Percentiles rank a stretch among this genome's conserved stretches.
Conservation (phyloP, 2,329 filamentous ascomycete genomes). For the Pseudogymnoascus sp. region DNA sequence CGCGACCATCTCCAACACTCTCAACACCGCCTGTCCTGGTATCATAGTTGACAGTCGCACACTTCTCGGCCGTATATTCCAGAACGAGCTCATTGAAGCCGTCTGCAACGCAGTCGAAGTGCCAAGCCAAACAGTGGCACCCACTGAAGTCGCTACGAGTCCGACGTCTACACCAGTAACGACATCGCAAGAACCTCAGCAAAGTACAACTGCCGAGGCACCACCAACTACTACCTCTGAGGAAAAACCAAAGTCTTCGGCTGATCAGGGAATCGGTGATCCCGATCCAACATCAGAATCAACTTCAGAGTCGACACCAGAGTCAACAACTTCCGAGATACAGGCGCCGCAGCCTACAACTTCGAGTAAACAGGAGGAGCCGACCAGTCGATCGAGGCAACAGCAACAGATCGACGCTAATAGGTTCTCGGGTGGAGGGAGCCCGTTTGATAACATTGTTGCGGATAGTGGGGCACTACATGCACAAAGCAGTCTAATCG, state of each 20-base stretch:
- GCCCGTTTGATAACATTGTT: constrained; percentile 9
- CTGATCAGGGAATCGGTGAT: not conserved
- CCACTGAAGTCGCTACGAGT: not conserved
- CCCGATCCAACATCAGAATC: not conserved
- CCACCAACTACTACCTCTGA: not conserved
- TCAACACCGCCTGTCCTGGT: constrained; percentile 4
- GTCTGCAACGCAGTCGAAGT: not conserved
- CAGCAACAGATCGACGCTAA: constrained; percentile 7
- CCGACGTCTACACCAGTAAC: not conserved
- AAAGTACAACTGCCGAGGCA: not conserved
- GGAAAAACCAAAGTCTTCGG: not conserved
- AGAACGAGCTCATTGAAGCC: not conserved
- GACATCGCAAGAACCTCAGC: not conserved
- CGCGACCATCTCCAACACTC: not conserved
- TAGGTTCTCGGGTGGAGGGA: constrained; percentile 6
- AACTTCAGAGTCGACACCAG: not conserved
- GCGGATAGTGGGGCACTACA: not conserved
- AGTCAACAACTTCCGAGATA: not conserved
- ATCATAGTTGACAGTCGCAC: constrained; percentile 3
- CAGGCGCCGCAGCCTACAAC: not conserved
- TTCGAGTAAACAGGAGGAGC: not conserved
- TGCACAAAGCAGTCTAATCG: not conserved
- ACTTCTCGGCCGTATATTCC: constrained; percentile 6
- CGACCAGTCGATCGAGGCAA: not conserved
- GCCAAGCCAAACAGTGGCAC: not conserved